Base-by-base conservation (phyloP, 108 stramenopile species). In the Nitzschia palea region DNA sequence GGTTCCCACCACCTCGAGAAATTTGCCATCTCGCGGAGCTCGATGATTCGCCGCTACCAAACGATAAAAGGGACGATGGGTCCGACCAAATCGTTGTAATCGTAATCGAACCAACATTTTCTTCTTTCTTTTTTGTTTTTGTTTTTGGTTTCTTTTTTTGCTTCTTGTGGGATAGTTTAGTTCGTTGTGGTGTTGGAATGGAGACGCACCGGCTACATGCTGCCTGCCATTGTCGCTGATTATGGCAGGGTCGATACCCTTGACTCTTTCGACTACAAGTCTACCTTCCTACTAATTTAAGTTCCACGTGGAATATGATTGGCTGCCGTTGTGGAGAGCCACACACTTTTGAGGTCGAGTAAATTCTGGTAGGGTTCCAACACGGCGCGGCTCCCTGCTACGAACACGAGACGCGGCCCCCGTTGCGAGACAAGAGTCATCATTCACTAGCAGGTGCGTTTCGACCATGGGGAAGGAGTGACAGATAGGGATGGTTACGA, bases 21-120 rank as follows among this genome's bases (percentile, higher is more conserved):
- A 89, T 64, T 81, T 87, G 14, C 98, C 98, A 80, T 99, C 97
- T 22, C 98, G 86, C 8, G 94, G 95, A 20, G 95, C 76, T 23
- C 91, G 79, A 2, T 90, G 45, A 70, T 99, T 93, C 33, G 97
- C 97, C 1, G 95, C 98, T 20, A 99, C 98, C 80, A 98, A 93
- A 35, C 98, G 91, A 70, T 98, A 99, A 75, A 98, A 99, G 17
- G 98, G 98, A 33, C 72, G 52, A 63, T 97, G 92, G 22, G 83
- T 85, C 27, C 89, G 70, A 4, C 98, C 98, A 57, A 98, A 96
- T n/a, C 98, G 90, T 56, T 97, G 96, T 55, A 99, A 69, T 36
- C 98, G 88, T 4, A 99, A 79, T 44, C 96, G 81, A 50, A 98
- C 97, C 31, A 94, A 88, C 98, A 99, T 97, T n/a, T 4, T 58